These are phyloP conservation scores for Rhododendron vialii DNA, from an alignment of 148 eudicot genomes.

Conservation along the genomic window DNA sequence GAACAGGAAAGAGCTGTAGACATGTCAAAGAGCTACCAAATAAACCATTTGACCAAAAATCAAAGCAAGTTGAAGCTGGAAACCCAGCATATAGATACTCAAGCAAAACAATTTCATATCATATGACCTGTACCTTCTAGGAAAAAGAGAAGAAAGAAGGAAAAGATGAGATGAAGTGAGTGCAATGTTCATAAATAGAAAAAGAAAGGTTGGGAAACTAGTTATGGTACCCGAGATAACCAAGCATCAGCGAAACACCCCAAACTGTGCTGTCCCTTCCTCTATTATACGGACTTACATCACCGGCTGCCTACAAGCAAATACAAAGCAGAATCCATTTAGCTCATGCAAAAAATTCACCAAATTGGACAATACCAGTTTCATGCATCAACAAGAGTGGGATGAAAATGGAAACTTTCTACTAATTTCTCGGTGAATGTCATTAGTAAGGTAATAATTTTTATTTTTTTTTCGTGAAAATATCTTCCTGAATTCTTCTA, in stretches of 20 bases:
- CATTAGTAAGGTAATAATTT: neutral
- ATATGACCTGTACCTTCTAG: neutral
- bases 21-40: neutral
- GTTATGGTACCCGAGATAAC: constrained; percentile 81
- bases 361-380: neutral
- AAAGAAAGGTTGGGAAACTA: neutral
- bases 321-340: constrained; percentile 7
- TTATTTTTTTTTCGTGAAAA: neutral
- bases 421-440: neutral
- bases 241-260: constrained; percentile 97
- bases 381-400: neutral
- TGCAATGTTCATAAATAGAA: neutral
- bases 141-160: neutral
- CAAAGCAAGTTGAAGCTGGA: neutral
- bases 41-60: constrained; percentile 2
- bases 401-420: neutral
- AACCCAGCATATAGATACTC: neutral
- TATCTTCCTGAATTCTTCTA: neutral
- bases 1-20: neutral
- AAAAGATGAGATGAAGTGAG: neutral
- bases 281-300: constrained; percentile 66
- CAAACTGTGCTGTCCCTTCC: constrained; percentile 91
- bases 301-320: constrained; percentile 66
- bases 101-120: neutral
- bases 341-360: neutral